Evolutionary conservation across 202 grass and related monocot species (phyloP).

Genomic region (Carex arenaria): DNA sequence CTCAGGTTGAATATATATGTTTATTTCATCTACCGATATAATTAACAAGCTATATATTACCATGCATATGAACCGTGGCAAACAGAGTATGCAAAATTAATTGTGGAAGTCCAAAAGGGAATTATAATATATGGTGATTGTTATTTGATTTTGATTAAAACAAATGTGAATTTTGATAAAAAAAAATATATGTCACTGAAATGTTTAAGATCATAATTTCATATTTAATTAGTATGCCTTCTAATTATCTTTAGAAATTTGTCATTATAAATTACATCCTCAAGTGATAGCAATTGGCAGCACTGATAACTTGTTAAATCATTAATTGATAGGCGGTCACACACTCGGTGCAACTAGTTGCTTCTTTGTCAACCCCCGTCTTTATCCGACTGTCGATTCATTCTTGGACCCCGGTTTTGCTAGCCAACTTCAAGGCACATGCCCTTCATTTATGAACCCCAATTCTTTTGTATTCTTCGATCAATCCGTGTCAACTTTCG

Average conservation of each 20-base stretch:
- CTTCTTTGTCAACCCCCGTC: conserved; percentile 42
- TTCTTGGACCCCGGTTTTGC: conserved; percentile 6
- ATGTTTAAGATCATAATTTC: too few relatives aligned
- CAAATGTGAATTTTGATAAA: too few relatives aligned
- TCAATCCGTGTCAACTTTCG: conserved; percentile 46
- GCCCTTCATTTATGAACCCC: conserved; percentile 24
- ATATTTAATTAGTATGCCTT: too few relatives aligned
- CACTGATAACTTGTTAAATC: background rate
- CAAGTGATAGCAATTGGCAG: too few relatives aligned
- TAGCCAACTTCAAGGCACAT: background rate
- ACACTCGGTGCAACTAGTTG: conserved; percentile 78
- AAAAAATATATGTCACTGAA: too few relatives aligned
- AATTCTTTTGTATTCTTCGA: conserved; percentile 67
- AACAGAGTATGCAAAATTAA: too few relatives aligned
- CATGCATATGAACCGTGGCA: too few relatives aligned
- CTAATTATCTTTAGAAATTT: too few relatives aligned
- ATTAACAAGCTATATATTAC: background rate
- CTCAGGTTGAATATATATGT: conserved; percentile 28
- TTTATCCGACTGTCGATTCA: conserved; percentile 30
- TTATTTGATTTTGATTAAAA: too few relatives aligned
- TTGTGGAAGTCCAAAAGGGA: too few relatives aligned
- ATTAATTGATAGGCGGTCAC: conserved; percentile 31
- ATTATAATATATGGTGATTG: too few relatives aligned
- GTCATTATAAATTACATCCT: too few relatives aligned
- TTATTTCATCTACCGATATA: background rate